Base-by-base conservation (phyloP, 441 rosid genomes). In the California macrophylla region DNA sequence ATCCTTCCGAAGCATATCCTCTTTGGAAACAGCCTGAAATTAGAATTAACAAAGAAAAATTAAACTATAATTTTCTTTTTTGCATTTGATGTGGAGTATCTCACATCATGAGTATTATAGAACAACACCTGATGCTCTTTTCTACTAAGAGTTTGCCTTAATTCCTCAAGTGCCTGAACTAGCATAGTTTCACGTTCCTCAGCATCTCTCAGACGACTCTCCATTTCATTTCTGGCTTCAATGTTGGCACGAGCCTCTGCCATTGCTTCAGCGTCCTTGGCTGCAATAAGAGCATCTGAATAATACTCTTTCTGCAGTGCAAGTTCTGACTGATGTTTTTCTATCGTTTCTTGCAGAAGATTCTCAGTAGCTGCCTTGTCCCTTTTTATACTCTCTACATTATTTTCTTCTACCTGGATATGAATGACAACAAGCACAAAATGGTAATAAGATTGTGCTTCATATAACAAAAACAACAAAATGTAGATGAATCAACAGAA, bases 141-240 rank as follows among this genome's bases (percentile, higher is more conserved):
- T 83, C 88, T 85, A 80, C 86, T 89, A 79, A 94, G 77, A 67
- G 98, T 89, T 78, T 89, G 94, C 85, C 99, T 85, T 78, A 92
- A 76, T 80, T 92, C 98, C 77, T 92, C 97, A 66, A 92, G 89
- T 29, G 91, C 84, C 83, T 94, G 96, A 78, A 92, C 97, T 67
- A 92, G 86, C 97, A 92, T 87, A 70, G 87, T 77, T 85, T 92
- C 97, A 68, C 99, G 93, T 77, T 89, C 98, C 82, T 82, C 92
- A 2, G 93, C 93, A 87, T 85, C 97, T 76, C 92, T 89, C 56
- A 92, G 82, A 69, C 85, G 88, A 73, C 85, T 87, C 80, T 89
- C 97, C 72, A 94, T 72, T 80, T 92, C 98, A 34, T 86, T 84
- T 83, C 92, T 87, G 60, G 97, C 97, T 82, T 92, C 98, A 79